phyloP scores from a whole-genome alignment of 441 rosid genomes.

The Arabidopsis hybrid region DNA sequence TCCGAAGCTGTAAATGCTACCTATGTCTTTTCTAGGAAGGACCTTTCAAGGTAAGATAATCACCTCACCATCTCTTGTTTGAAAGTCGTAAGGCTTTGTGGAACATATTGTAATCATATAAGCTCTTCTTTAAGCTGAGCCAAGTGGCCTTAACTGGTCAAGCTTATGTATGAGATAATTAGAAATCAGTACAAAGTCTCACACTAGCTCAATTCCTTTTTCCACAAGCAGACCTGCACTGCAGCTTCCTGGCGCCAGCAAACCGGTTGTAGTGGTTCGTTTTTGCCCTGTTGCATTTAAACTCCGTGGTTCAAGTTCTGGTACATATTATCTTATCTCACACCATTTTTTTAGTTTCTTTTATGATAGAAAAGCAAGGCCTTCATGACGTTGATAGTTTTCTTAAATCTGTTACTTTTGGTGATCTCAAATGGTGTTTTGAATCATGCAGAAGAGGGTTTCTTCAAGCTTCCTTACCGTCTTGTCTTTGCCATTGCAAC shows the following conservation, averaged over 20 bases:
- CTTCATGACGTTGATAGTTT: constrained; percentile 1
- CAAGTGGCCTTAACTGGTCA: not conserved
- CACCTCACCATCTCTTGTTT: constrained; percentile 28
- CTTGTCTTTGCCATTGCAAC: constrained; percentile 90
- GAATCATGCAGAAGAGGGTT: constrained; percentile 58
- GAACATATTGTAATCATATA: constrained; percentile 5
- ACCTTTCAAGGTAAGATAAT: constrained; percentile 78
- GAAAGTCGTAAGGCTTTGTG: constrained; percentile 2
- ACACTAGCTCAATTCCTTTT: constrained; percentile 5
- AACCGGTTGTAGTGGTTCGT: constrained; percentile 89
- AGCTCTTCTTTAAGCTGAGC: constrained; percentile 21
- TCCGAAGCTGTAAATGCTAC: constrained; percentile 77
- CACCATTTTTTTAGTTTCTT: not conserved
- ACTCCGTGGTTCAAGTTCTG: constrained; percentile 65
- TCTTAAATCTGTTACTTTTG: constrained; percentile 34
- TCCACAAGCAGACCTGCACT: constrained; percentile 75
- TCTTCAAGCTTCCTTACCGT: constrained; percentile 94
- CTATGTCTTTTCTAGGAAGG: constrained; percentile 84
- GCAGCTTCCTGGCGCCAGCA: constrained; percentile 84
- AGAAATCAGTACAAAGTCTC: constrained; percentile 16
- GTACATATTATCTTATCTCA: constrained; percentile 45
- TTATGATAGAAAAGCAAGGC: constrained; percentile 18
- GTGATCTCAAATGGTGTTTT: no score
- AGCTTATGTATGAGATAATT: constrained; percentile 1
- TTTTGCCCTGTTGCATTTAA: constrained; percentile 78